Base-by-base conservation (phyloP, 306 rosid genomes). In the Dalbergia cochinchinensis region DNA sequence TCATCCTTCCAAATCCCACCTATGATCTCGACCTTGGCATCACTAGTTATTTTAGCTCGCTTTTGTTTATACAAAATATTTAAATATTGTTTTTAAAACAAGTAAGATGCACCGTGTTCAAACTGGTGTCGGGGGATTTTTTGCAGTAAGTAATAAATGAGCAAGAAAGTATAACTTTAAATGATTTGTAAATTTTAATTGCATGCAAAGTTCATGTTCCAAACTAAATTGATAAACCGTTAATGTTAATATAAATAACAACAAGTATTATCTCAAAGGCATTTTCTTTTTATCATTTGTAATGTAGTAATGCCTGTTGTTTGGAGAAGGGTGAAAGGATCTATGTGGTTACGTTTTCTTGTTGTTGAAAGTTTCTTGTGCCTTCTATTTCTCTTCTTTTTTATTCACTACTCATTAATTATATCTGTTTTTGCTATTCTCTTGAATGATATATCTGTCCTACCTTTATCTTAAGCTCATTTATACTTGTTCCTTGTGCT, bases 281-380 rank as follows among this genome's bases (percentile, higher is more conserved):
- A 41, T 82, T 67, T 19, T n/a, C 12, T 10, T 76, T 45, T n/a
- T n/a, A n/a, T n/a, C 39, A 34, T 50, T 67, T 37, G 39, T 53
- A 34, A n/a, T 88, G 88, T 89, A 92, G 97, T 92, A 72, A 90
- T 92, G 94, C 94, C 94, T 5, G 69, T 81, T 74, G 93, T 92
- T 62, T 89, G 65, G 81, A 90, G 89, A 68, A 55, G 66, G 70
- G 83, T 90, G 37, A 92, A 87, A 83, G 97, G 97, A 54, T 91
- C 97, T 2, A 92, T 92, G 93, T 92, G 97, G 94, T 75, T 92
- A 83, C 97, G 90, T 86, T 34, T 34, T 87, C 85, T 92, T 62
- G 71, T 90, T 69, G 97, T 94, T 37, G 94, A 90, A 92, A 88
- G 94, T 66, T 82, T 35, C 58, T 63, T 48, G 4, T 83, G 34